Evolutionary conservation across 179 eudicot genomes (phyloP).

Genomic region (Gypsophila paniculata): DNA sequence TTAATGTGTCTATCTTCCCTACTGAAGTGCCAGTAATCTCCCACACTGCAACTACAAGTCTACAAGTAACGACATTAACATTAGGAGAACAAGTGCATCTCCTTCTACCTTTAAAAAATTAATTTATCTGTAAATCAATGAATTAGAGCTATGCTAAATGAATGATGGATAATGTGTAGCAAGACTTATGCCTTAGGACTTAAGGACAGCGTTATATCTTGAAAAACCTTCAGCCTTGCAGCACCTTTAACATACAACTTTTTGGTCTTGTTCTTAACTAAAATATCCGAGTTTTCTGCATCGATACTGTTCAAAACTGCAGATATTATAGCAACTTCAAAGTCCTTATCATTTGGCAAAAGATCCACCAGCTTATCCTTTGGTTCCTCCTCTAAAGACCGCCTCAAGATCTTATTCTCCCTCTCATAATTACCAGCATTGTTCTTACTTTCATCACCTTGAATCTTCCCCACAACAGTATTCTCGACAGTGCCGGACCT

Average conservation of each 20-base stretch:
- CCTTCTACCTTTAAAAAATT: too few relatives aligned
- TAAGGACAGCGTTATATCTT: constrained; percentile 61
- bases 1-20: too few relatives aligned
- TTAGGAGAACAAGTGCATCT: too few relatives aligned
- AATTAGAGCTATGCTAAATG: too few relatives aligned
- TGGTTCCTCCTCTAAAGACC: constrained; percentile 38
- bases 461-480: constrained; percentile 10
- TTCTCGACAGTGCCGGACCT: constrained; percentile 49
- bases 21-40: too few relatives aligned
- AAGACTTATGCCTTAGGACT: constrained; percentile 81
- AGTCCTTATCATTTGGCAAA: constrained; percentile 79
- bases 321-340: constrained; percentile 80
- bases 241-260: constrained; percentile 23
- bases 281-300: too few relatives aligned
- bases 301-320: constrained; percentile 59
- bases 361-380: constrained; percentile 5
- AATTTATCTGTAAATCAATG: too few relatives aligned
- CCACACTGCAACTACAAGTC: too few relatives aligned
- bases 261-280: constrained; percentile 15
- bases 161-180: too few relatives aligned
- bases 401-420: constrained; percentile 59
- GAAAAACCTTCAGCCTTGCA: constrained; percentile 70
- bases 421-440: constrained; percentile 31
- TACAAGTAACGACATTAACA: too few relatives aligned
- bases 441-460: constrained; percentile 2